These are phyloP conservation scores for Fusarium sp. DNA, from an alignment of 2,329 filamentous ascomycete genomes.

Conservation along the genomic window DNA sequence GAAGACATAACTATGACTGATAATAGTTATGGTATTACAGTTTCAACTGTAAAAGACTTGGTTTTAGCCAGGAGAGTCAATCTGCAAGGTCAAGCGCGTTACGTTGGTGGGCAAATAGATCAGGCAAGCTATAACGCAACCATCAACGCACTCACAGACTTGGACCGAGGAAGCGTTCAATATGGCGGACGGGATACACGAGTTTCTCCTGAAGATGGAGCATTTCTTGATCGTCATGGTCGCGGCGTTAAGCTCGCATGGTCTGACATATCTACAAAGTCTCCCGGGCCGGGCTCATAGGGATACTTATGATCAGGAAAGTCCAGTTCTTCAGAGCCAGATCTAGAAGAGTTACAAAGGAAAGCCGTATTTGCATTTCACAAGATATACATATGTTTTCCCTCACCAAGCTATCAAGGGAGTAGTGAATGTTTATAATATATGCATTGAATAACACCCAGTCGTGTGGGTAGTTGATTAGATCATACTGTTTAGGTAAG, in stretches of 20 bases:
- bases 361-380: no score
- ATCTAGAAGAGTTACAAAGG: no score
- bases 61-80: conserved; percentile 39
- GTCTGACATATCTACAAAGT: background rate
- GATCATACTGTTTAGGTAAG: no score
- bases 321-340: background rate
- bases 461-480: no score
- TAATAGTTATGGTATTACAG: conserved; percentile 39
- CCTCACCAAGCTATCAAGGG: no score
- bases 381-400: no score
- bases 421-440: no score
- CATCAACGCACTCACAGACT: conserved; percentile 5
- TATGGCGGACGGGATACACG: background rate
- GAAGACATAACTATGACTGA: conserved; percentile 42
- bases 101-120: conserved; percentile 22
- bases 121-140: conserved; percentile 13
- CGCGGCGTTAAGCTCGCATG: background rate
- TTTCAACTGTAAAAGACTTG: conserved; percentile 44
- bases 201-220: background rate
- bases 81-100: conserved; percentile 26
- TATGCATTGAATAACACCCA: no score
- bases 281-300: background rate
- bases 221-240: conserved; percentile 4
- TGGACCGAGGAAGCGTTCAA: conserved; percentile 5
- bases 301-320: background rate